phyloP scores from a whole-genome alignment of 306 rosid species.

The Cyamopsis tetragonoloba region DNA sequence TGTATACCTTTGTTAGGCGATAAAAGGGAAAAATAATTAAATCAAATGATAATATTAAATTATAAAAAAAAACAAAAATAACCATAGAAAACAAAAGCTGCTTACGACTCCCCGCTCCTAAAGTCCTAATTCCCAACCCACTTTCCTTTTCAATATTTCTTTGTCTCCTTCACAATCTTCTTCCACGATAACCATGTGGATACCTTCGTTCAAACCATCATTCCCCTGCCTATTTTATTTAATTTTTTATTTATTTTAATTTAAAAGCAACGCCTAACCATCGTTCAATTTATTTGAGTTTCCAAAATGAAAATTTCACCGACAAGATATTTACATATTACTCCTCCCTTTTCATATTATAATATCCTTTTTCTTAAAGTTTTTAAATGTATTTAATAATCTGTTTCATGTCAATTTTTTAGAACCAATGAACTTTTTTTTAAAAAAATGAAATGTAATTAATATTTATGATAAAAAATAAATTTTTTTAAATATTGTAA shows the following conservation, averaged over 20 bases:
- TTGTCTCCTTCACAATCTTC: neutral
- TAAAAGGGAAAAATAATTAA: neutral
- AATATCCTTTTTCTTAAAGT: no score
- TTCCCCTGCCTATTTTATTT: neutral
- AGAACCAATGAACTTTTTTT: no score
- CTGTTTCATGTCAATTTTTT: no score
- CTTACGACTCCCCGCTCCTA: conserved; percentile 14
- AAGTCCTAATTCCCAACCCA: conserved; percentile 28
- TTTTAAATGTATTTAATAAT: no score
- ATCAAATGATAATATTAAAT: neutral
- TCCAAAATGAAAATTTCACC: no score
- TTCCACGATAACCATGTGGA: conserved; percentile 29
- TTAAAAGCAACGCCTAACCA: neutral
- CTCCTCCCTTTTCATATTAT: no score
- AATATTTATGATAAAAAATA: no score
- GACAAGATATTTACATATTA: no score
- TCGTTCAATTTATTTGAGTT: neutral
- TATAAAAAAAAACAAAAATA: neutral
- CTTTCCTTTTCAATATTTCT: conserved; percentile 18
- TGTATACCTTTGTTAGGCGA: neutral
- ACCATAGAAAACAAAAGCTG: conserved; percentile 25
- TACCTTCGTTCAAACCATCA: conserved; percentile 21
- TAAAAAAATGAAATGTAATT: no score
- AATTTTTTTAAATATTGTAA: no score
- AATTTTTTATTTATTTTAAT: neutral